Evolutionary conservation across 768 basidiomycete species (phyloP), one percentile per base, ranked within the genome.

Genomic region (Strobilomyces echinocephalus): DNA sequence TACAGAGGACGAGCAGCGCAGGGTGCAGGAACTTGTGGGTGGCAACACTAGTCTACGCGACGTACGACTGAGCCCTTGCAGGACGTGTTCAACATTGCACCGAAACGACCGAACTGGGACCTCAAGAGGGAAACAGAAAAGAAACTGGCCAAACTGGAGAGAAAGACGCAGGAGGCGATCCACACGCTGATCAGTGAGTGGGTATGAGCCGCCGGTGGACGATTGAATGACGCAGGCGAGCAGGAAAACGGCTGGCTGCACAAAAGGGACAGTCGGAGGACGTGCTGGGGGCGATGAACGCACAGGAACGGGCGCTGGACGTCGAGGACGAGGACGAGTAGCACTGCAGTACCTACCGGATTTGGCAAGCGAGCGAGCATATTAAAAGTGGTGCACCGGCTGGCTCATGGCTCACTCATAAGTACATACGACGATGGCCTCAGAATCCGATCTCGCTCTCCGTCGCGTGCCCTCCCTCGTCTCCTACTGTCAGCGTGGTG

Each of bases 21-120:
- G 93, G 64, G 81, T 82, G 11, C 88, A 95, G 69, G 95, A 98
- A 62, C 75, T 98, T 66, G 95, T 95, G 67, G 56, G 84, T 66
- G n/a, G 72, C 21, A 4, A 21, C 41, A 45, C 50, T 36, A 26
- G 35, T 30, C 36, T 15, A 39, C n/a, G 26, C 11, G 7, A 34
- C 40, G 53, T 51, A 53, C 38, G 34, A 41, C 67, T 67, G 52
- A 69, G 45, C 30, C 21, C 45, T 43, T 49, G 56, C 46, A 95
- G 94, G 91, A 95, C 67, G 77, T 97, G 42, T 91, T 97, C 68
- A 98, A 97, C 66, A 98, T 99, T 61, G 95, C 94, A 21, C 97
- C 97, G 4, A 97, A 95, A 78, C 81, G 94, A 44, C 86, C 91
- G 10, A 98, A 95, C 71, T 95, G 93, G 94, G 93, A 95, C 68